Conservation (phyloP, 805 yeast species). For the Diddensiella transvaalensis region DNA sequence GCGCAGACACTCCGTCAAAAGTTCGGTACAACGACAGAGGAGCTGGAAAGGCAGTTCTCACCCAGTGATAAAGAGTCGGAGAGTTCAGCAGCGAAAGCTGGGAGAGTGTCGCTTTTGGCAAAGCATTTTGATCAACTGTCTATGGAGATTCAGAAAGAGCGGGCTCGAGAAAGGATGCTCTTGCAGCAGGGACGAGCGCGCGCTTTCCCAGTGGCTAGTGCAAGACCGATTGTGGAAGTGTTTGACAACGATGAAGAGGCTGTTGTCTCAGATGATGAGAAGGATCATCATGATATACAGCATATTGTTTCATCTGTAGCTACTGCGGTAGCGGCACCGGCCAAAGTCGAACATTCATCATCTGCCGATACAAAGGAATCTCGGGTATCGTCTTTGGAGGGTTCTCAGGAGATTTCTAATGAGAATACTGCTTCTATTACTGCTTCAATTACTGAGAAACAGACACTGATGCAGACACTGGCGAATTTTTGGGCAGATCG, state of each 20-base stretch:
- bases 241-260: constrained; percentile 87
- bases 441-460: constrained; percentile 50
- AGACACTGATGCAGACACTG: constrained; percentile 75
- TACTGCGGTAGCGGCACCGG: background rate
- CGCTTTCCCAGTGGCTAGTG: constrained; percentile 66
- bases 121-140: constrained; percentile 79
- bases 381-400: background rate
- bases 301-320: background rate
- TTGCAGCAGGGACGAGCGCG: constrained; percentile 56
- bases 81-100: background rate
- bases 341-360: background rate
- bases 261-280: constrained; percentile 36
- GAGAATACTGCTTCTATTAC: background rate
- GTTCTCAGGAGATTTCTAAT: background rate
- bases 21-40: constrained; percentile 21
- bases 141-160: constrained; percentile 78
- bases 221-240: constrained; percentile 87
- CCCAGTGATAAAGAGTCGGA: background rate
- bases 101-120: constrained; percentile 36
- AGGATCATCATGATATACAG: background rate
- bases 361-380: background rate
- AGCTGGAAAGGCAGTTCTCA: constrained; percentile 26
- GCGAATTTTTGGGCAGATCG: constrained; percentile 97
- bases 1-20: constrained; percentile 15
- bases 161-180: constrained; percentile 72